These are phyloP conservation scores for Crassisporium funariophilum DNA, from an alignment of 768 basidiomycete genomes.

Conservation along the genomic window DNA sequence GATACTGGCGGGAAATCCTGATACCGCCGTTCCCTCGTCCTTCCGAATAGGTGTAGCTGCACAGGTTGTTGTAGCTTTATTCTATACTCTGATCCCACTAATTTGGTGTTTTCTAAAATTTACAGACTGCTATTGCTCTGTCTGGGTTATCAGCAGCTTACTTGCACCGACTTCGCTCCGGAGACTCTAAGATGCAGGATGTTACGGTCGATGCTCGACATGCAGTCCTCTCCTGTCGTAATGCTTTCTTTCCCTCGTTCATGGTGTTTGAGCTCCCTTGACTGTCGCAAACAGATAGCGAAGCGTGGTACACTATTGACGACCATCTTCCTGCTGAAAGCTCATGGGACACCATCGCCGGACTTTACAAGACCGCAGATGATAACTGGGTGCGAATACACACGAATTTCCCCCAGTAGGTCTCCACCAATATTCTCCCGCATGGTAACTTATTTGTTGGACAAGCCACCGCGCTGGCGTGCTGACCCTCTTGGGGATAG, in stretches of 20 bases:
- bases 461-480: conserved; percentile 54
- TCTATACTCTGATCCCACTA: background rate
- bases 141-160: conserved; percentile 55
- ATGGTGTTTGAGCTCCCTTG: background rate
- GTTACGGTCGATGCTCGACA: conserved; percentile 58
- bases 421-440: background rate
- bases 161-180: conserved; percentile 48
- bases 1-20: conserved; percentile 38
- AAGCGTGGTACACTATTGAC: conserved; percentile 51
- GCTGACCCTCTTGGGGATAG: conserved; percentile 43
- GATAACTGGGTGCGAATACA: conserved; percentile 54
- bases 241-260: conserved; percentile 16
- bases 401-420: conserved; percentile 67
- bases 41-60: conserved; percentile 56
- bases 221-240: conserved; percentile 57
- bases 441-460: background rate
- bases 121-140: conserved; percentile 35
- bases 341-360: conserved; percentile 53
- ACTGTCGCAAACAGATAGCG: conserved; percentile 40
- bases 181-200: conserved; percentile 43
- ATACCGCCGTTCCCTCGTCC: conserved; percentile 51
- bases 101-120: background rate
- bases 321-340: conserved; percentile 31
- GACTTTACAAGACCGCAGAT: conserved; percentile 56
- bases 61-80: conserved; percentile 37